Evolutionary conservation across 306 rosid species (phyloP), one percentile per base, ranked within the genome.

Genomic region (Rosa persica): DNA sequence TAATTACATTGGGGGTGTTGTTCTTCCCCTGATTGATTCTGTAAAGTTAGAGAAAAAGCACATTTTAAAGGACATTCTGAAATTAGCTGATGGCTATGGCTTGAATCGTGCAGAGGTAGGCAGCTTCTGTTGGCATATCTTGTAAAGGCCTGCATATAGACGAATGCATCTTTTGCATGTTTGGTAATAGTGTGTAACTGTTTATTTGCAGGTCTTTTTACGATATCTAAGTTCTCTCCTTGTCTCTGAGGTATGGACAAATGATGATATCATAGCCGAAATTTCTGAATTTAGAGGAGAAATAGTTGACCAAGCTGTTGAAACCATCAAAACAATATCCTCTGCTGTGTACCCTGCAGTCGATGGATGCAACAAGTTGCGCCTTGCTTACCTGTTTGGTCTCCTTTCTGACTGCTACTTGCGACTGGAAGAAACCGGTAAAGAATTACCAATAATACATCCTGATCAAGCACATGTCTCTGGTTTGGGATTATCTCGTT

Each of bases 161-260:
- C 58, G 27, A 20, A 25, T 64, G 55, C n/a, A 72, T 65, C 62
- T 60, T 70, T 17, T 22, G 46, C 71, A 64, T 70, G 44, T 75
- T 52, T 38, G 75, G 80, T 51, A 67, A 69, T 74, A 15, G 46
- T 64, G 42, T 72, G 77, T 58, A 73, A 70, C 67, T 83, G 71
- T 83, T 86, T 85, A 73, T 82, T 61, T 89, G 87, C 90, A 96
- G 99, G 94, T 93, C 81, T 83, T 93, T 69, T 68, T 91, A 86
- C 88, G 70, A 27, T 91, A 83, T 79, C 73, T 96, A 75, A 86
- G 89, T 71, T 86, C 94, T 80, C 62, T 93, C 74, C 96, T 93
- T 80, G 88, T 93, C 84, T 93, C 98, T 66, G 92, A 96, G 83
- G 87, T 86, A 78, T 96, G 99, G 99, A 86, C 76, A 49, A 89